Evolutionary conservation across 176 grass and related monocot genomes (phyloP), one percentile per base, ranked within the genome.

Genomic region (Elaeis guineensis): DNA sequence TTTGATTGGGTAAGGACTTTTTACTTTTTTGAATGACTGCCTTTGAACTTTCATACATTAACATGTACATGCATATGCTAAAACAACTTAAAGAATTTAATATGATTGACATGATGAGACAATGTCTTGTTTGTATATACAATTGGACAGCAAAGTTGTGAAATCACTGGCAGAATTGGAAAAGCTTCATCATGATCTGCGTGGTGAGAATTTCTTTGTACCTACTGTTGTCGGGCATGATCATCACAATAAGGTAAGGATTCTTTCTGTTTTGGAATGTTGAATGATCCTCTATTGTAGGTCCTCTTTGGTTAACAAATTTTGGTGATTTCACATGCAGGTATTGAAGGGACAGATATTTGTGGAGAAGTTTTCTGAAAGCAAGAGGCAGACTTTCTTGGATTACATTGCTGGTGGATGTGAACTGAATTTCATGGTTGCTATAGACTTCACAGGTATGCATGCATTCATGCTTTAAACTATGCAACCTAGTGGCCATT

Each of bases 391-490:
- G 69, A 98, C 93, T 56, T 98, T 98, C 72, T 65, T 98, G 48
- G 93, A 98, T 74, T 98, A 98, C 72, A 89, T 86, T 61, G 85
- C 78, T 74, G 76, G 63, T 72, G 93, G 93, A 56, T 89, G 76
- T 58, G 84, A 92, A 64, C 65, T 92, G 59, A 98, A 89, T 69
- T 85, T 98, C 71, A 88, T 98, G 84, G 93, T 98, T 54, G 93
- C 87, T n/a, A 52, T 98, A 67, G 93, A 98, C 81, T 98, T 89
- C 53, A 98, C 93, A 89, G 93, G 93, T 98, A 49, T 70, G 55
- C 30, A 26, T 70, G 11, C 1, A 44, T 44, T 44, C 8, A 44
- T 2, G 1, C 20, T 59, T 57, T 55, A 59, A 69, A 19, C 67
- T 67, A 25, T 78, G 60, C 19, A 50, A 55, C 9, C 20, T 55